Conservation (phyloP, 768 basidiomycete species). For the Favolaschia claudopus region DNA sequence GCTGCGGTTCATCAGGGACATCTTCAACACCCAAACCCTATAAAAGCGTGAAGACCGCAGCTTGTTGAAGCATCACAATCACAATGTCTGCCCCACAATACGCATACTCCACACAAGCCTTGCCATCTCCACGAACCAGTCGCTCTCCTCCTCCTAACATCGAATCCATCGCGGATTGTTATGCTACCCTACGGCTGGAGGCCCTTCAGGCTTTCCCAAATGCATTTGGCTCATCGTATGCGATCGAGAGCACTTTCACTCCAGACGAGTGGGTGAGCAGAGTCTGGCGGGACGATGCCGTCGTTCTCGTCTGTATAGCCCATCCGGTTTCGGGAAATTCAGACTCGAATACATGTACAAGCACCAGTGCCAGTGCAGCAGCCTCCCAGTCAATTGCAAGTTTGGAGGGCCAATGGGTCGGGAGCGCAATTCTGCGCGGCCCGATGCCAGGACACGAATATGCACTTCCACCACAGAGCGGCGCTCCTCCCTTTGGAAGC, state of each 20-base stretch:
- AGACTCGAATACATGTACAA: not conserved
- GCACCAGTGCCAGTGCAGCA: not conserved
- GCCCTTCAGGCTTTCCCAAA: constrained; percentile 21
- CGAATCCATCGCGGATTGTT: not conserved
- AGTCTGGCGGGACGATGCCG: constrained; percentile 19
- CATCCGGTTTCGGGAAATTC: not conserved
- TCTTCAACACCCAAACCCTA: no score
- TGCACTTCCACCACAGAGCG: constrained; percentile 5
- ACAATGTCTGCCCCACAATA: not conserved
- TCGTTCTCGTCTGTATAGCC: constrained; percentile 25
- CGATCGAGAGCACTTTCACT: constrained; percentile 19
- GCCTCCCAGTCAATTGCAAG: no score
- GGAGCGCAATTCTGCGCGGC: constrained; percentile 19
- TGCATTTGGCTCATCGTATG: constrained; percentile 21
- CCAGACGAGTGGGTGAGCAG: constrained; percentile 7
- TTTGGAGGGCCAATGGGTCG: constrained; percentile 20
- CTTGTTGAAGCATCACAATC: no score
- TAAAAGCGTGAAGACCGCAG: no score
- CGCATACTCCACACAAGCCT: constrained; percentile 18
- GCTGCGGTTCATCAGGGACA: no score
- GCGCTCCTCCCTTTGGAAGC: not conserved
- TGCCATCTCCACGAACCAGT: constrained; percentile 13
- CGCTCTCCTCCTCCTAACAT: constrained; percentile 11
- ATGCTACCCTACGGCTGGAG: constrained; percentile 22
- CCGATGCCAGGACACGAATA: constrained; percentile 16